Evolutionary conservation across 78 protist genomes (phyloP).

Genomic region (Creolimax fragrantissima): DNA sequence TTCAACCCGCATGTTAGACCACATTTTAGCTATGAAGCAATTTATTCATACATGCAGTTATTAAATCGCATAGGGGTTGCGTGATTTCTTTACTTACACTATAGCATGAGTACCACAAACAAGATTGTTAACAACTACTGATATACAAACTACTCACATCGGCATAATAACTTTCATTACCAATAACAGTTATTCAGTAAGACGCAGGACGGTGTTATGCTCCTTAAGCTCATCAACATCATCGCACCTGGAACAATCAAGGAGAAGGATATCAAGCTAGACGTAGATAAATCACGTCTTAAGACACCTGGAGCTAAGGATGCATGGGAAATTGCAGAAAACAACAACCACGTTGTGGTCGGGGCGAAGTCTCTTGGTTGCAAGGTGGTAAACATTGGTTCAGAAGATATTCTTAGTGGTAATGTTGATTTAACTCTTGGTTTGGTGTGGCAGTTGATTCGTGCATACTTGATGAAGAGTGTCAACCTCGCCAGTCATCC

Average conservation of each 20-base stretch:
- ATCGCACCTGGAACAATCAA: conserved; percentile 66
- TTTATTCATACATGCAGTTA: too few relatives aligned
- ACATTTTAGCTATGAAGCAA: too few relatives aligned
- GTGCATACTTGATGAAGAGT: conserved; percentile 55
- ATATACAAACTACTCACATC: too few relatives aligned
- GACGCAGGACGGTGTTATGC: conserved; percentile 39
- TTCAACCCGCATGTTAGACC: too few relatives aligned
- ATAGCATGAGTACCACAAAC: too few relatives aligned
- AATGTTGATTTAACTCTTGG: conserved; percentile 73
- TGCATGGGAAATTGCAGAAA: neutral
- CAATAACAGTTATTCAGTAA: conserved; percentile 21
- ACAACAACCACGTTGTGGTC: neutral
- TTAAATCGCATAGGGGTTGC: too few relatives aligned
- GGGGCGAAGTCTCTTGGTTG: conserved; percentile 75
- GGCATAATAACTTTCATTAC: too few relatives aligned
- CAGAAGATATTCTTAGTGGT: conserved; percentile 59
- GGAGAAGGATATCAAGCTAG: conserved; percentile 74
- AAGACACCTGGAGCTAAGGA: conserved; percentile 46
- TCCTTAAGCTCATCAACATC: conserved; percentile 69
- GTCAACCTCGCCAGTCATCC: conserved; percentile 74
- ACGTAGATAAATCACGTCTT: conserved; percentile 53
- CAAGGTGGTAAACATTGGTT: conserved; percentile 76
- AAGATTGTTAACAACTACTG: too few relatives aligned
- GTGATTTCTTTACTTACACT: too few relatives aligned
- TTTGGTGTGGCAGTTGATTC: conserved; percentile 88